phyloP scores from a whole-genome alignment of 495 filamentous ascomycete species.

The Letharia lupina region DNA sequence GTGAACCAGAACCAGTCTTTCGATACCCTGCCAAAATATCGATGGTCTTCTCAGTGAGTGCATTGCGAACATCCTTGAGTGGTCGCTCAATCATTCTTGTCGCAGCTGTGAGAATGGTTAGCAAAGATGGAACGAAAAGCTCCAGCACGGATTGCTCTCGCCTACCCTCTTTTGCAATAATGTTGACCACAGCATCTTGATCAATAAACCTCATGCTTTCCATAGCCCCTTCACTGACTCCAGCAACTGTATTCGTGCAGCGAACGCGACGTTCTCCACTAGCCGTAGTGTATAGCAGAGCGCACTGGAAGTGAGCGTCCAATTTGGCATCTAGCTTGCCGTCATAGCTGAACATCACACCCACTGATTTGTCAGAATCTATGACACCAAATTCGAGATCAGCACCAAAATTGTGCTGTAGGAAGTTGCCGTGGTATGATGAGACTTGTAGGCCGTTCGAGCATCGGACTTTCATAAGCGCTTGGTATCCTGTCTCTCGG shows the following conservation, averaged over 20 bases:
- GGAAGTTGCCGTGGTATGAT: constrained; percentile 89
- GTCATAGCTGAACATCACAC: constrained; percentile 90
- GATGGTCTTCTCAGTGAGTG: constrained; percentile 82
- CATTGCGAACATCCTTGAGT: constrained; percentile 80
- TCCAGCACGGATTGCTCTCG: constrained; percentile 5
- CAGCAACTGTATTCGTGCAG: constrained; percentile 87
- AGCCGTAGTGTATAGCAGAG: constrained; percentile 87
- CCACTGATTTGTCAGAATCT: constrained; percentile 88
- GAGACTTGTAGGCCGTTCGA: constrained; percentile 93
- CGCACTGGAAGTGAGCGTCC: constrained; percentile 96
- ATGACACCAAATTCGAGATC: constrained; percentile 92
- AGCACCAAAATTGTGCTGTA: constrained; percentile 87
- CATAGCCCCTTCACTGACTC: constrained; percentile 74
- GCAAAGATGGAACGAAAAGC: not conserved
- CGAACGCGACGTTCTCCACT: constrained; percentile 83
- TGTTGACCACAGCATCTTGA: constrained; percentile 80
- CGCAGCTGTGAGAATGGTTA: constrained; percentile 47
- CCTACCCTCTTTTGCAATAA: constrained; percentile 81
- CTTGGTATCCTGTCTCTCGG: constrained; percentile 90
- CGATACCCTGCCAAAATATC: constrained; percentile 91
- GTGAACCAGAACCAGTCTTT: constrained; percentile 76
- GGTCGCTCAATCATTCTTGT: constrained; percentile 69
- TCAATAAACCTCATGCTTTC: constrained; percentile 88
- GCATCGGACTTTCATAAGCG: constrained; percentile 96
- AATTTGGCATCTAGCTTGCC: constrained; percentile 93